Evolutionary conservation across 768 basidiomycete genomes (phyloP).

Genomic region (Tulasnella sp.): DNA sequence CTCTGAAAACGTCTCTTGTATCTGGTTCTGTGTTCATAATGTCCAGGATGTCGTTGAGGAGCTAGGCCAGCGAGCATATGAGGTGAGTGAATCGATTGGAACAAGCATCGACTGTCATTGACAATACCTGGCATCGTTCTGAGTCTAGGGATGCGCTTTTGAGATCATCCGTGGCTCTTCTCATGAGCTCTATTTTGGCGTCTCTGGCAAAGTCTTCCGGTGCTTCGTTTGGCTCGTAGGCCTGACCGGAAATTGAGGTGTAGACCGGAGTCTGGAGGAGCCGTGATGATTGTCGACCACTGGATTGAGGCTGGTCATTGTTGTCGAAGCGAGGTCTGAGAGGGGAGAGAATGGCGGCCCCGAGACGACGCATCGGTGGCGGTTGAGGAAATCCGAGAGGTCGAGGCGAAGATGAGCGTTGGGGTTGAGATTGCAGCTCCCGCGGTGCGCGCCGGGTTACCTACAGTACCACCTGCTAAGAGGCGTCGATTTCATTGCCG

Average conservation of each 20-base stretch:
- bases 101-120: neutral
- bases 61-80: neutral
- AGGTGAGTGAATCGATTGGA: neutral
- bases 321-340: conserved; percentile 7
- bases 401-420: neutral
- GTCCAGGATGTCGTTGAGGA: conserved; percentile 44
- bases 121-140: conserved; percentile 42
- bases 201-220: conserved; percentile 67
- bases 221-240: conserved; percentile 15
- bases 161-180: conserved; percentile 54
- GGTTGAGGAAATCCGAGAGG: neutral
- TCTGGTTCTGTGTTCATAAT: conserved; percentile 52
- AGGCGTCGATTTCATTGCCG: too few species aligned
- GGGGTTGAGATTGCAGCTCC: neutral
- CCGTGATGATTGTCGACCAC: neutral
- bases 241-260: neutral
- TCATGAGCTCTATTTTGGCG: conserved; percentile 59
- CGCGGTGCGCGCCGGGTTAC: too few species aligned
- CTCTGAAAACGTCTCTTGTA: conserved; percentile 67
- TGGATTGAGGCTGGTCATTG: neutral
- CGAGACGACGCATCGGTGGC: conserved; percentile 7
- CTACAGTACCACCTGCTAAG: too few species aligned
- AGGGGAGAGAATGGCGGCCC: conserved; percentile 5
- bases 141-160: conserved; percentile 39
- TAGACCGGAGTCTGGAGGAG: neutral